phyloP scores from a whole-genome alignment of 2,329 filamentous ascomycete genomes.

The Myriosclerotinia curreyana region DNA sequence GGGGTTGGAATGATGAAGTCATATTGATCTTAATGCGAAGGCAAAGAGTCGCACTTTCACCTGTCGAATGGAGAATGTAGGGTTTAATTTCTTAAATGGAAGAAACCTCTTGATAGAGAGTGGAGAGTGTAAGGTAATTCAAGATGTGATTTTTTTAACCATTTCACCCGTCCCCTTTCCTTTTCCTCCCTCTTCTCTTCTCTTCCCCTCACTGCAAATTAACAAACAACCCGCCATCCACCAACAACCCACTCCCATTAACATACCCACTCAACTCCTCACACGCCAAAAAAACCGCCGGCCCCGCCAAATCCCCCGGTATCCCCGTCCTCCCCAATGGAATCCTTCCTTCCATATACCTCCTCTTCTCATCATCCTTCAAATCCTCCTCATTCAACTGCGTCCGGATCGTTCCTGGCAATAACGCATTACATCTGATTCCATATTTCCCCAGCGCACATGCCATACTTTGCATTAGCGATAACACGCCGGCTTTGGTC shows the following conservation, averaged over 20 bases:
- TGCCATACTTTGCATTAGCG: slow-evolving; percentile 79
- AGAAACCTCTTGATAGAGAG: too few relatives aligned
- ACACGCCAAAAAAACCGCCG: slow-evolving; percentile 80
- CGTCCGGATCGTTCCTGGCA: slow-evolving; percentile 80
- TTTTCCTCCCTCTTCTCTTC: too few relatives aligned
- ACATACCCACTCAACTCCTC: slow-evolving; percentile 77
- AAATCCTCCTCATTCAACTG: slow-evolving; percentile 83
- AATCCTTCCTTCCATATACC: slow-evolving; percentile 78
- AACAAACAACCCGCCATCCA: slow-evolving; percentile 87
- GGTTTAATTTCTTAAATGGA: too few relatives aligned
- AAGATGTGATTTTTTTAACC: neutral
- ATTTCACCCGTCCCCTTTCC: neutral
- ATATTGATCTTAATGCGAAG: too few relatives aligned
- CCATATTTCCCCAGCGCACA: slow-evolving; percentile 72
- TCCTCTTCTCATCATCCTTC: slow-evolving; percentile 65
- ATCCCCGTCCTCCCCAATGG: slow-evolving; percentile 72
- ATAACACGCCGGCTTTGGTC: slow-evolving; percentile 79
- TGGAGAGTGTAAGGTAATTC: neutral
- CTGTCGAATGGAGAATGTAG: too few relatives aligned
- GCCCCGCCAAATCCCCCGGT: slow-evolving; percentile 73
- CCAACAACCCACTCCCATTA: slow-evolving; percentile 76
- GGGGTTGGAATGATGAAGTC: too few relatives aligned
- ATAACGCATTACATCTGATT: slow-evolving; percentile 78
- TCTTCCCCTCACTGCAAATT: slow-evolving; percentile 64
- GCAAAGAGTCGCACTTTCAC: too few relatives aligned